Evolutionary conservation across 257 asterid species (phyloP).

Genomic region (Solanum infundibuliforme): DNA sequence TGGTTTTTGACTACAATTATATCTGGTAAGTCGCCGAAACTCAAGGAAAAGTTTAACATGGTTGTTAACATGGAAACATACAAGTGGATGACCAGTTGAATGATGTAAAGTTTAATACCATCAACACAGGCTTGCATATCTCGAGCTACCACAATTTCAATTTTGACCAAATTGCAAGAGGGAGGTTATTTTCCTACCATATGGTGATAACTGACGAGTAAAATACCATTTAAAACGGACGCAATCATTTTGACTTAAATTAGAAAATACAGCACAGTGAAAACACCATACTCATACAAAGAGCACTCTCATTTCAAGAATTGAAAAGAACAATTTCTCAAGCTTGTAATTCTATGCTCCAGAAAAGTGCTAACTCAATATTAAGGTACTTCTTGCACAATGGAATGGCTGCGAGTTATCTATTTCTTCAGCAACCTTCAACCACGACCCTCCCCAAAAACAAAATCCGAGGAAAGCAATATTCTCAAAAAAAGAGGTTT

Average conservation of each 20-base stretch:
- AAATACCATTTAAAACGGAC: background rate
- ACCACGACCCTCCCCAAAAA: background rate
- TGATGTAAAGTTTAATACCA: background rate
- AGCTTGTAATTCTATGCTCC: background rate
- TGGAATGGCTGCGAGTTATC: background rate
- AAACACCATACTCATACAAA: background rate
- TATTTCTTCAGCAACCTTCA: background rate
- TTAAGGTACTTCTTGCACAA: background rate
- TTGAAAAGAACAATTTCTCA: background rate
- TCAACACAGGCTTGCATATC: background rate
- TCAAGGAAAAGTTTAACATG: background rate
- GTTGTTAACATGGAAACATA: background rate
- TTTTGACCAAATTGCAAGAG: background rate
- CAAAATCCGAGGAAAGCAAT: background rate
- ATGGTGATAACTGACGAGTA: background rate
- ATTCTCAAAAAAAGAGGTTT: background rate
- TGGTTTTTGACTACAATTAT: background rate
- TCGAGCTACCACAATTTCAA: background rate
- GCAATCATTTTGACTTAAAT: background rate
- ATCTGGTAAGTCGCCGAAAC: background rate
- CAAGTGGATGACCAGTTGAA: background rate
- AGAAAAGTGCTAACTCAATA: background rate
- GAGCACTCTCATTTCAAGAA: background rate
- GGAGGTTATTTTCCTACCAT: background rate
- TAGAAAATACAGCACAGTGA: background rate